A percentile compares a stretch with the other conserved stretches of the same genome.
These are phyloP conservation scores for Astrothelium macrocarpum DNA, from an alignment of 495 filamentous ascomycete genomes.

Conservation along the genomic window DNA sequence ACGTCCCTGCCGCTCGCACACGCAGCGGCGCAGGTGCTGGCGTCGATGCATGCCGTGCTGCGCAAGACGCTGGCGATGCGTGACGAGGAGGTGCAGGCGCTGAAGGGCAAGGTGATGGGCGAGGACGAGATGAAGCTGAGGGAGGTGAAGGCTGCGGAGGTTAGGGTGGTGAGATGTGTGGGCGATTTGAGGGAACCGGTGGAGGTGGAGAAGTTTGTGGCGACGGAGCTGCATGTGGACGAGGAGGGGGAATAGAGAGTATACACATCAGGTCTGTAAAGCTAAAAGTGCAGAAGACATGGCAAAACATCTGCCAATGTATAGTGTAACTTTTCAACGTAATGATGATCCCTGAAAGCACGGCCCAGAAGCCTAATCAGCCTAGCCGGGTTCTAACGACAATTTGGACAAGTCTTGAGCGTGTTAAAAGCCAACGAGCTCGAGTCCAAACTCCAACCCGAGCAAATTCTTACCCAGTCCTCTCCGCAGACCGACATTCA, in stretches of 20 bases:
- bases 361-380: too few relatives aligned
- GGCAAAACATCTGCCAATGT: too few relatives aligned
- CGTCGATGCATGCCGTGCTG: conserved; percentile 82
- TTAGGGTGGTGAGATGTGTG: conserved; percentile 66
- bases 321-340: too few relatives aligned
- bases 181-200: conserved; percentile 53
- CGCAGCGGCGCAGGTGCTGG: conserved; percentile 78
- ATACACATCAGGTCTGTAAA: too few relatives aligned
- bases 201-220: conserved; percentile 43
- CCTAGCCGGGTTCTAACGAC: too few relatives aligned
- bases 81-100: conserved; percentile 41
- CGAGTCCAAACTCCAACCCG: too few relatives aligned
- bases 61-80: conserved; percentile 64
- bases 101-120: conserved; percentile 24
- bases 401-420: too few relatives aligned
- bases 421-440: too few relatives aligned
- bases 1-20: conserved; percentile 69
- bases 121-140: conserved; percentile 42
- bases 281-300: too few relatives aligned
- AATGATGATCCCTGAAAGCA: too few relatives aligned
- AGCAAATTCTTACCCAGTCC: too few relatives aligned
- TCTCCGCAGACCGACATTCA: too few relatives aligned
- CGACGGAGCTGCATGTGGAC: conserved; percentile 38
- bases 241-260: background rate
- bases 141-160: conserved; percentile 66